A percentile compares a stretch with the other conserved stretches of the same genome.
phyloP scores from a whole-genome alignment of 495 filamentous ascomycete genomes.

The Podospora australis region DNA sequence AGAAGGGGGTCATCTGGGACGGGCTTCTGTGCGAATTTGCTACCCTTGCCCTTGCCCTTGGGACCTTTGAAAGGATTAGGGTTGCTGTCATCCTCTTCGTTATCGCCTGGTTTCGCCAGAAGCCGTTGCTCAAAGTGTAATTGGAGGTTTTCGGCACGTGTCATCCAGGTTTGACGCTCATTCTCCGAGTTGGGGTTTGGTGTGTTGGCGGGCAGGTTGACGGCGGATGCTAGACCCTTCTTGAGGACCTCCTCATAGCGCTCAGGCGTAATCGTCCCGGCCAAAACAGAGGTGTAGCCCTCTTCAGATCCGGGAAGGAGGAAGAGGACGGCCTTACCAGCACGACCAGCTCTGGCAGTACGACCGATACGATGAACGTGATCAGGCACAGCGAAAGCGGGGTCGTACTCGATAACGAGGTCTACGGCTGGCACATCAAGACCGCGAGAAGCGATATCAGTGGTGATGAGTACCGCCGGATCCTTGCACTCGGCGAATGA shows the following conservation, averaged over 20 bases:
- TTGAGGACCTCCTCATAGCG: constrained; percentile 46
- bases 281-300: constrained; percentile 71
- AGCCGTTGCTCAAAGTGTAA: constrained; percentile 45
- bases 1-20: constrained; percentile 43
- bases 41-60: constrained; percentile 7
- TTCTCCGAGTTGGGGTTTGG: constrained; percentile 5
- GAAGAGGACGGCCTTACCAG: constrained; percentile 84
- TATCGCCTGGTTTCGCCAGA: constrained; percentile 21
- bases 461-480: constrained; percentile 78
- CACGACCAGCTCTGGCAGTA: constrained; percentile 84
- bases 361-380: constrained; percentile 92
- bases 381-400: constrained; percentile 82
- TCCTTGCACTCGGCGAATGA: constrained; percentile 62
- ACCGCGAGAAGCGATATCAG: constrained; percentile 90
- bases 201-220: constrained; percentile 28
- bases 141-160: constrained; percentile 42
- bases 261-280: constrained; percentile 29
- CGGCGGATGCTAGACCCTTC: constrained; percentile 45
- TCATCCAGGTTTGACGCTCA: constrained; percentile 34
- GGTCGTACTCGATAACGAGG: constrained; percentile 89
- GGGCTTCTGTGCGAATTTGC: constrained; percentile 2
- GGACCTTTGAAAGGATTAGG: too few species aligned
- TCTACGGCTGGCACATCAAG: constrained; percentile 92
- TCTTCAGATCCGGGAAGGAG: constrained; percentile 87
- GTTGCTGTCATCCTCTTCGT: constrained; percentile 10